Evolutionary conservation across 495 filamentous ascomycete genomes (phyloP).

Genomic region (Podospora conica): DNA sequence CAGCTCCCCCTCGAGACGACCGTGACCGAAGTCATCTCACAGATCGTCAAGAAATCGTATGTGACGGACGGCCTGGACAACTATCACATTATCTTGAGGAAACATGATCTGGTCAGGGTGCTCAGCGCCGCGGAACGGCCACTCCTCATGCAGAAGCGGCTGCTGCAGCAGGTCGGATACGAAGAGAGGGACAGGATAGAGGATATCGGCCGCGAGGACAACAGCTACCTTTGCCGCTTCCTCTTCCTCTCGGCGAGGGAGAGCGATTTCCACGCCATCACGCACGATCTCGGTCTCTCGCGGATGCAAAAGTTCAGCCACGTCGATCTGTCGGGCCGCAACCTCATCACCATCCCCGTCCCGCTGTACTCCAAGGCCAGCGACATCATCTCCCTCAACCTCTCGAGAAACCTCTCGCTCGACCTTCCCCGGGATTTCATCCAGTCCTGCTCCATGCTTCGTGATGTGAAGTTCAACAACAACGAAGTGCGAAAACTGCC

Average conservation of each 20-base stretch:
- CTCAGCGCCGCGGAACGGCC: constrained; percentile 73
- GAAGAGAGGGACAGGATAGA: constrained; percentile 81
- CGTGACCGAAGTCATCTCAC: constrained; percentile 72
- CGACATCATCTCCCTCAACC: constrained; percentile 91
- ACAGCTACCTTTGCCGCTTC: constrained; percentile 93
- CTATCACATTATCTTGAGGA: constrained; percentile 91
- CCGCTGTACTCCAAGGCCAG: constrained; percentile 81
- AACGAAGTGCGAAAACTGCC: constrained; percentile 90
- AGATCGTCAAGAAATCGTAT: constrained; percentile 86
- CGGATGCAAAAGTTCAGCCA: constrained; percentile 86
- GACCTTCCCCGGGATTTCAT: constrained; percentile 97
- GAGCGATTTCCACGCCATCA: constrained; percentile 58
- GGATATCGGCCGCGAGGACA: constrained; percentile 95
- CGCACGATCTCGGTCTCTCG: constrained; percentile 67
- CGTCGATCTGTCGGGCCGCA: constrained; percentile 85
- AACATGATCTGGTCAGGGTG: constrained; percentile 82
- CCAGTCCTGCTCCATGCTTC: constrained; percentile 79
- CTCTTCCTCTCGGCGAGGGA: constrained; percentile 85
- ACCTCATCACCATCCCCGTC: constrained; percentile 91
- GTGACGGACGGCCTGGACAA: constrained; percentile 83
- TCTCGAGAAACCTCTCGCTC: constrained; percentile 85
- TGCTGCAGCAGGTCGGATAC: constrained; percentile 90
- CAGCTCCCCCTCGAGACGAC: constrained; percentile 74
- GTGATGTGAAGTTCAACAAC: constrained; percentile 89
- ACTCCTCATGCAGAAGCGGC: constrained; percentile 83